A percentile compares a stretch with the other conserved stretches of the same genome.
Conservation (phyloP, 2,329 filamentous ascomycete species). For the Fusarium nanum region DNA sequence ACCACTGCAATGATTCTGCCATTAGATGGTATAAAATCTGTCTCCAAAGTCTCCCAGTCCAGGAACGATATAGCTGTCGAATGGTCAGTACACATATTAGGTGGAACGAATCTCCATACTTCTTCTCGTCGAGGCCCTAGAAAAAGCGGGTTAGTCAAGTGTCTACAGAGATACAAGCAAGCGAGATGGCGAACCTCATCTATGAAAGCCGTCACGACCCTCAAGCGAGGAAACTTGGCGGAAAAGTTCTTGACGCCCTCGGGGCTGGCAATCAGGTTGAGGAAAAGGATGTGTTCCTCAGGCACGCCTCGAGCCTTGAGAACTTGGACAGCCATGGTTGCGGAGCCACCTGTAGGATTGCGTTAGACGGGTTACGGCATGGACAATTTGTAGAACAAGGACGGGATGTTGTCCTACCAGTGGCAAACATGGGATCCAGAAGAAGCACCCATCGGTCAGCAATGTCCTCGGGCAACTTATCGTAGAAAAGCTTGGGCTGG, state of each 20-base stretch:
- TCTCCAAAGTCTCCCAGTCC: slow-evolving; percentile 96
- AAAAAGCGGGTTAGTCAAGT: slow-evolving; percentile 33
- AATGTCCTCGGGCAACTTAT: slow-evolving; percentile 96
- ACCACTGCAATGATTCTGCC: slow-evolving; percentile 18
- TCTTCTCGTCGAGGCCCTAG: slow-evolving; percentile 93
- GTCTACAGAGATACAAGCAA: slow-evolving; percentile 10
- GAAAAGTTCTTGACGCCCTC: slow-evolving; percentile 92
- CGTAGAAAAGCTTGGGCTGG: slow-evolving; percentile 93
- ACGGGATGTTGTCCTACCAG: slow-evolving; percentile 65
- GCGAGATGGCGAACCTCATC: slow-evolving; percentile 69
- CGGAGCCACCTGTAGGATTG: slow-evolving; percentile 78
- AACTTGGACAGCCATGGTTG: slow-evolving; percentile 96
- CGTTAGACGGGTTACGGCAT: slow-evolving; percentile 17
- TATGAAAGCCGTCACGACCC: slow-evolving; percentile 95
- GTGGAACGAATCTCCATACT: slow-evolving; percentile 66
- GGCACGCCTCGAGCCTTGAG: slow-evolving; percentile 90
- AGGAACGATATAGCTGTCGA: slow-evolving; percentile 87
- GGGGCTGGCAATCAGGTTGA: slow-evolving; percentile 97
- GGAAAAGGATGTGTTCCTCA: slow-evolving; percentile 93
- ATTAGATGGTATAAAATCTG: slow-evolving; percentile 89
- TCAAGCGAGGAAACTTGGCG: slow-evolving; percentile 85
- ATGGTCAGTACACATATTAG: slow-evolving; percentile 51
- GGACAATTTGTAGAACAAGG: slow-evolving; percentile 3
- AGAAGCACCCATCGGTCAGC: slow-evolving; percentile 91
- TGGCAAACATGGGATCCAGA: slow-evolving; percentile 99